Base-by-base conservation (phyloP, 352 stramenopile genomes). In the Phytophthora agathidicida region DNA sequence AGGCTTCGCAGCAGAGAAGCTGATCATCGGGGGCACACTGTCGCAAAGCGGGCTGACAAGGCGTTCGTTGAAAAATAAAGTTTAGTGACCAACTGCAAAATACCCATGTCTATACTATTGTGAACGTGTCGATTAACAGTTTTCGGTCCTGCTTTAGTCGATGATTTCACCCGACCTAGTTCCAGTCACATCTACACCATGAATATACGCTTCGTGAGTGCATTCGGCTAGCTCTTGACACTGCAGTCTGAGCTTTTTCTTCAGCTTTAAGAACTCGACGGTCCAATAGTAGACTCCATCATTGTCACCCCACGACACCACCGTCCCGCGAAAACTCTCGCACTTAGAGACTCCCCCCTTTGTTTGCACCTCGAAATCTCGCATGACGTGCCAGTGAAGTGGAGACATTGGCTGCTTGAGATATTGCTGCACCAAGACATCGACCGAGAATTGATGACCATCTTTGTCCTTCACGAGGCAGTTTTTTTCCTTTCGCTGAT, bases 321-420 rank as follows among this genome's bases (percentile, higher is more conserved):
- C 26, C 27, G n/a, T 56, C 6, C 47, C 24, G 5, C 23, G 14
- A 5, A 56, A 38, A 11, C 5, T 13, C 17, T 56, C n/a, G 0
- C 1, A 8, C 14, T 55, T 36, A 4, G 20, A 14, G 0, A 20
- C 24, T 6, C 24, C 45, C 19, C 8, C 47, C 14, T 31, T 41
- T 6, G 27, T 23, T 11, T 8, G 26, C 1, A 47, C 5, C 4
- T 41, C 14, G 24, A 56, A 56, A 27, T 44, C 35, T 13, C 37
- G 23, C 47, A 56, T 56, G 16, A 56, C n/a, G 22, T 47, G 28
- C 47, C 47, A 47, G 16, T 56, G 47, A 14, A 56, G 16, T 23
- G 47, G 26, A 7, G 7, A 26, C 38, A 35, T 19, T 9, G 30
- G 30, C 37, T 36, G 3, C 11, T 28, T 9, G 2, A 59, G 16